Percentiles rank a stretch among this genome's conserved stretches.
These are phyloP conservation scores for Starmerella roubikii DNA, from an alignment of 805 yeast species.

Conservation along the genomic window DNA sequence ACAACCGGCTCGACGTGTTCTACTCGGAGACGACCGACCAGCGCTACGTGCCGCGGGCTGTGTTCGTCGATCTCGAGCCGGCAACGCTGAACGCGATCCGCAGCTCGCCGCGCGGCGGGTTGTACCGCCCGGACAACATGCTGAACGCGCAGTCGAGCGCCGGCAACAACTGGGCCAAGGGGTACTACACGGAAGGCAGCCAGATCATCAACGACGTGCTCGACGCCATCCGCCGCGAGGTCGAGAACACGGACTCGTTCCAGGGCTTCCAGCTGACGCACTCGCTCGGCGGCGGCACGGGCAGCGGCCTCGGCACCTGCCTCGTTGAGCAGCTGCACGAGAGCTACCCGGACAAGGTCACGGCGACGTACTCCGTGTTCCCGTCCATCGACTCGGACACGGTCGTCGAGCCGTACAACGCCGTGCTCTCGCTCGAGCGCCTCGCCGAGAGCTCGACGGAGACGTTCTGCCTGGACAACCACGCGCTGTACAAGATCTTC, in stretches of 20 bases:
- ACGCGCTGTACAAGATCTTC: conserved; percentile 82
- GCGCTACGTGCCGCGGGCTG: conserved; percentile 78
- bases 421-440: conserved; percentile 81
- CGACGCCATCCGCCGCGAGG: conserved; percentile 86
- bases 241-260: conserved; percentile 80
- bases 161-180: conserved; percentile 95
- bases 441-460: conserved; percentile 83
- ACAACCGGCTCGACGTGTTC: conserved; percentile 59
- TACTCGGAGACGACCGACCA: conserved; percentile 80
- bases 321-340: conserved; percentile 76
- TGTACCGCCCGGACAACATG: conserved; percentile 85
- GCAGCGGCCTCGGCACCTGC: conserved; percentile 92
- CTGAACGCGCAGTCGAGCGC: conserved; percentile 86
- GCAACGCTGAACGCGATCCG: conserved; percentile 82
- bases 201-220: conserved; percentile 80
- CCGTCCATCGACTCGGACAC: conserved; percentile 90
- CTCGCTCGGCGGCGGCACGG: conserved; percentile 85
- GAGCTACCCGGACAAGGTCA: conserved; percentile 90
- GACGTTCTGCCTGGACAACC: conserved; percentile 90
- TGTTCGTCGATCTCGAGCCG: conserved; percentile 84
- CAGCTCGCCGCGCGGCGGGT: conserved; percentile 64
- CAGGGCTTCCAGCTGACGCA: conserved; percentile 90
- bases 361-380: conserved; percentile 86
- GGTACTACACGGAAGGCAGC: conserved; percentile 94
- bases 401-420: conserved; percentile 90